Base-by-base conservation (phyloP, 345 rosid genomes). In the Luvunga scandens region DNA sequence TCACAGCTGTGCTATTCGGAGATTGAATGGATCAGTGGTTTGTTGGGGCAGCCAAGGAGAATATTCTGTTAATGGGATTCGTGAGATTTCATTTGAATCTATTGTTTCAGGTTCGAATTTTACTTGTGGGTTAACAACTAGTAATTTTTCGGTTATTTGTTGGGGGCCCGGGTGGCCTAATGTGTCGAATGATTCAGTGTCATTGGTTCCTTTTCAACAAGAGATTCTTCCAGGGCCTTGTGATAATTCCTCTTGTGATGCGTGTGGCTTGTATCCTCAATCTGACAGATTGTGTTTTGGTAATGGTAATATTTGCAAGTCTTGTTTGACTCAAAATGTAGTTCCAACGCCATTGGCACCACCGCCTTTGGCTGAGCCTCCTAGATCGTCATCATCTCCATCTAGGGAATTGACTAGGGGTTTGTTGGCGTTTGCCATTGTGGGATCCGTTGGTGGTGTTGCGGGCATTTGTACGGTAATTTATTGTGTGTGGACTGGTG, bases 181-280 rank as follows among this genome's bases (percentile, higher is more conserved):
- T n/a, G 34, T 60, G 28, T 67, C 72, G 24, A 55, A 30, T 53
- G 22, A 53, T 75, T 75, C 84, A 2, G 70, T 56, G 2, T 7
- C 28, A 14, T 78, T n/a, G 68, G 77, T 90, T 53, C 83, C 90
- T 27, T 82, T 91, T 55, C 28, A 36, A 70, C 82, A 66, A 6
- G 71, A 70, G 16, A 82, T 90, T 57, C 86, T 96, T 22, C 98
- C 97, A 16, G 97, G 97, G 31, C 92, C 97, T 6, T 96, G 99
- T 77, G 91, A 87, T 7, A 84, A 71, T 16, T 67, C 86, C 14
- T 65, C 90, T 27, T 82, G 87, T 27, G 81, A 82, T 75, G 71
- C 71, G 36, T 90, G 97, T 39, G 91, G 92, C 64, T 57, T 84
- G 4, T 89, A 77, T 73, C 86, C 86, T 10, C 80, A 48, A 53